phyloP scores from a whole-genome alignment of 768 basidiomycete genomes.

The Mycena vulgaris region DNA sequence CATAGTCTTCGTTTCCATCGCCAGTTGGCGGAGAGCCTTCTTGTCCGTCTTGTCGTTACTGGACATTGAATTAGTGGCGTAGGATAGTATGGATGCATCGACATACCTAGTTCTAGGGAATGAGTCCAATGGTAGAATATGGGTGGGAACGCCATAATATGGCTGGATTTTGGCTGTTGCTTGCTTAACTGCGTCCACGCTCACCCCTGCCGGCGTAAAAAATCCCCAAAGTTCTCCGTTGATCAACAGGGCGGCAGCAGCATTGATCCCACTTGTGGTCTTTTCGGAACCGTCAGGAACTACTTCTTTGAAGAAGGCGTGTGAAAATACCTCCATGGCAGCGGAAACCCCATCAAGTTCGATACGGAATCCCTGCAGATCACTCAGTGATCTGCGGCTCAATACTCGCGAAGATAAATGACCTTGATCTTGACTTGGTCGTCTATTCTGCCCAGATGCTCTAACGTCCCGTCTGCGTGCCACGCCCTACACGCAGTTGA shows the following conservation, averaged over 20 bases:
- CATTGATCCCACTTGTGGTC: slow-evolving; percentile 59
- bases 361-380: slow-evolving; percentile 69
- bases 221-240: slow-evolving; percentile 71
- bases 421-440: slow-evolving; percentile 78
- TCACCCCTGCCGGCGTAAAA: slow-evolving; percentile 57
- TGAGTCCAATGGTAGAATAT: slow-evolving; percentile 57
- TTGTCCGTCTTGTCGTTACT: slow-evolving; percentile 70
- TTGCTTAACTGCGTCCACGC: slow-evolving; percentile 56
- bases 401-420: slow-evolving; percentile 6
- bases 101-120: slow-evolving; percentile 70
- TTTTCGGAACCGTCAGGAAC: slow-evolving; percentile 34
- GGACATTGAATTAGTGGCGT: slow-evolving; percentile 21
- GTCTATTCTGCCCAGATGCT: slow-evolving; percentile 72
- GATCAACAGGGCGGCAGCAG: slow-evolving; percentile 67
- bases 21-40: slow-evolving; percentile 58
- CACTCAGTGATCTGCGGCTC: slow-evolving; percentile 2
- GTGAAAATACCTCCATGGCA: slow-evolving; percentile 65
- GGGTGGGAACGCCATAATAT: slow-evolving; percentile 72
- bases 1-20: slow-evolving; percentile 41
- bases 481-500: slow-evolving; percentile 53
- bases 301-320: background rate
- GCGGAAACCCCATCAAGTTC: slow-evolving; percentile 75
- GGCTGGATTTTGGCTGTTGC: slow-evolving; percentile 69
- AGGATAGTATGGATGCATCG: slow-evolving; percentile 4
- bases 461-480: slow-evolving; percentile 66